Percentiles rank a stretch among this genome's conserved stretches.
These are phyloP conservation scores for Aspergillus fischeri DNA, from an alignment of 2,329 filamentous ascomycete species.

Conservation along the genomic window DNA sequence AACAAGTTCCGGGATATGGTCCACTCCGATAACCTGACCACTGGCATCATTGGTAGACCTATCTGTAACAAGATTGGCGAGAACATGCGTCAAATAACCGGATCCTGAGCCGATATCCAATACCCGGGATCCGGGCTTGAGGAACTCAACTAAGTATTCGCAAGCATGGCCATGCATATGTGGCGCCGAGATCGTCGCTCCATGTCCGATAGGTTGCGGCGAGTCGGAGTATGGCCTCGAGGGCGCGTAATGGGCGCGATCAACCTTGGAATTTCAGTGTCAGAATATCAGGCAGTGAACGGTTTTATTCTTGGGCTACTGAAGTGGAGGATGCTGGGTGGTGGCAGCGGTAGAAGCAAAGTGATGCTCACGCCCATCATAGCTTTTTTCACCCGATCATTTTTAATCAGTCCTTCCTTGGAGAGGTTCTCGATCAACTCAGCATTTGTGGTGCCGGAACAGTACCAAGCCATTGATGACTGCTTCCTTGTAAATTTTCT, in stretches of 20 bases:
- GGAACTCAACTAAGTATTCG: constrained; percentile 57
- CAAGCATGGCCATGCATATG: constrained; percentile 68
- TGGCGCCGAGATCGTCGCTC: constrained; percentile 67
- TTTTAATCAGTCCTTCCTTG: constrained; percentile 67
- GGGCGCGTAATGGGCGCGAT: constrained; percentile 80
- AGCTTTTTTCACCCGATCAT: constrained; percentile 67
- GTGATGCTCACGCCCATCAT: constrained; percentile 63
- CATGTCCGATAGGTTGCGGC: constrained; percentile 64
- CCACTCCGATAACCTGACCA: constrained; percentile 64
- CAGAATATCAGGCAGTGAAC: not conserved
- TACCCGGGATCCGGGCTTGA: constrained; percentile 53
- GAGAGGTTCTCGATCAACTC: constrained; percentile 76
- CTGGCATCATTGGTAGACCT: constrained; percentile 23
- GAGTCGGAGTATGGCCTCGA: constrained; percentile 66
- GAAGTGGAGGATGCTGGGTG: not conserved
- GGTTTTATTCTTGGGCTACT: not conserved
- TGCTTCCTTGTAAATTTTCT: constrained; percentile 8
- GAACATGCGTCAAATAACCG: constrained; percentile 81
- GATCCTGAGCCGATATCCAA: constrained; percentile 73
- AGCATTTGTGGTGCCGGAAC: constrained; percentile 68
- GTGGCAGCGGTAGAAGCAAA: not conserved
- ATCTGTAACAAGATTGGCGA: constrained; percentile 67
- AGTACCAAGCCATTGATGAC: constrained; percentile 79
- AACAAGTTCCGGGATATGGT: constrained; percentile 65
- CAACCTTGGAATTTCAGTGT: constrained; percentile 56